Evolutionary conservation across 75 land plant species (phyloP), one percentile per base, ranked within the genome.

Genomic region (Pinus albicaulis): DNA sequence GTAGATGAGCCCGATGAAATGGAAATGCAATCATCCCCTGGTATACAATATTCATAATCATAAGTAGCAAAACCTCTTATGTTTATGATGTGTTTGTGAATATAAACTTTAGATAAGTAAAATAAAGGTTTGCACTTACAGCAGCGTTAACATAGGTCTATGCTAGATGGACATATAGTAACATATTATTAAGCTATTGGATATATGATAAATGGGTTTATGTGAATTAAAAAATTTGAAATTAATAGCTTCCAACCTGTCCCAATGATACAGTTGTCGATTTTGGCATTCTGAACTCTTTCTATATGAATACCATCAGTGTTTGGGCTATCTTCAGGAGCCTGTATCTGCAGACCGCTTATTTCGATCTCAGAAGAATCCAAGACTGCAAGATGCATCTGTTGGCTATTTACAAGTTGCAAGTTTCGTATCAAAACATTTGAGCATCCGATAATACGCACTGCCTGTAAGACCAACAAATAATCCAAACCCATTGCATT

Each of bases 11-110:
- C 83, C 2, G 74, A 63, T 3, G 84, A 80, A 31, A 90, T 73
- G 25, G 92, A 88, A 52, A 90, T 57, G 81, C 92, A 90, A 56
- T 85, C 86, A 74, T 85, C 85, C 16, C 86, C 86, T 85, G 81
- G 20, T 16, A 48, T 15, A 58, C 44, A 64, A 7, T 64, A 15
- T 15, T 64, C 4, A 31, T 5, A 68, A 11, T 68, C 3, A 48
- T 48, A 48, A 48, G 10, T 48, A 48, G 53, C 12, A 48, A 1
- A 48, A 8, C 52, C 11, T 48, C 8, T 48, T 48, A 48, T 8
- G 11, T 1, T 8, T 48, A 48, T 8, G 8, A 2, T 48, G 10
- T 7, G 12, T 48, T 48, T 10, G 53, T 1, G 2, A 48, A 48
- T 48, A 0, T 48, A 12, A 48, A 48, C 1, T 48, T 48, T 10